Conservation (phyloP, 768 basidiomycete species). For the Boletus tomentosulus region DNA sequence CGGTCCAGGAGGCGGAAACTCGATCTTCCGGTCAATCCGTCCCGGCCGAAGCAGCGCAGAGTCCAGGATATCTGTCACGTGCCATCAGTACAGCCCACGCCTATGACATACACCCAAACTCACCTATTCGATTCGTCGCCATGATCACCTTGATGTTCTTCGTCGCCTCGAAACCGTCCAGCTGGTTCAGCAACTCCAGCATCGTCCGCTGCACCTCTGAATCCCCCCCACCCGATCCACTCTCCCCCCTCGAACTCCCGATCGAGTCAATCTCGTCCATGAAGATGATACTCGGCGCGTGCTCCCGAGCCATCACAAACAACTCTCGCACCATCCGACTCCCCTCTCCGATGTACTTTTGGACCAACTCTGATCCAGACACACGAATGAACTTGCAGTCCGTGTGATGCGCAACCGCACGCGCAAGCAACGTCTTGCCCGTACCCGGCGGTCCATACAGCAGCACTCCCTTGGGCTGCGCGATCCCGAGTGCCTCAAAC, state of each 20-base stretch:
- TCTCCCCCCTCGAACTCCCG: constrained; percentile 85
- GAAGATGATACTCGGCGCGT: constrained; percentile 97
- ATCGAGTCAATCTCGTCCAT: constrained; percentile 99
- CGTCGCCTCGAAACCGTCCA: constrained; percentile 83
- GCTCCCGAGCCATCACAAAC: constrained; percentile 97
- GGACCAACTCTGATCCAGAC: constrained; percentile 88
- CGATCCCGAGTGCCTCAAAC: constrained; percentile 94
- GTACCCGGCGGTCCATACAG: constrained; percentile 96
- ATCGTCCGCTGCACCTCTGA: constrained; percentile 89
- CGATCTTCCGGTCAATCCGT: constrained; percentile 95
- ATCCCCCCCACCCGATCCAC: constrained; percentile 74
- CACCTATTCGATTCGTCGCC: constrained; percentile 96
- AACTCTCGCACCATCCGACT: constrained; percentile 95
- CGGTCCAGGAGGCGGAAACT: constrained; percentile 96
- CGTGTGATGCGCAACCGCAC: constrained; percentile 96
- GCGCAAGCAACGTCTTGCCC: constrained; percentile 91
- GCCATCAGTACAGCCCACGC: constrained; percentile 3
- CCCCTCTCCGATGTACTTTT: constrained; percentile 98
- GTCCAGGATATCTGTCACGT: constrained; percentile 78
- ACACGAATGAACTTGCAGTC: constrained; percentile 98
- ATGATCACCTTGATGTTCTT: constrained; percentile 90
- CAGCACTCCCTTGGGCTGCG: constrained; percentile 94
- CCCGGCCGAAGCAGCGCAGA: constrained; percentile 90
- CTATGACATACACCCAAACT: background rate
- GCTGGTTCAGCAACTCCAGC: constrained; percentile 84